A percentile compares a stretch with the other conserved stretches of the same genome.
These are phyloP conservation scores for Omphalea diandra DNA, from an alignment of 441 rosid genomes.

Conservation along the genomic window DNA sequence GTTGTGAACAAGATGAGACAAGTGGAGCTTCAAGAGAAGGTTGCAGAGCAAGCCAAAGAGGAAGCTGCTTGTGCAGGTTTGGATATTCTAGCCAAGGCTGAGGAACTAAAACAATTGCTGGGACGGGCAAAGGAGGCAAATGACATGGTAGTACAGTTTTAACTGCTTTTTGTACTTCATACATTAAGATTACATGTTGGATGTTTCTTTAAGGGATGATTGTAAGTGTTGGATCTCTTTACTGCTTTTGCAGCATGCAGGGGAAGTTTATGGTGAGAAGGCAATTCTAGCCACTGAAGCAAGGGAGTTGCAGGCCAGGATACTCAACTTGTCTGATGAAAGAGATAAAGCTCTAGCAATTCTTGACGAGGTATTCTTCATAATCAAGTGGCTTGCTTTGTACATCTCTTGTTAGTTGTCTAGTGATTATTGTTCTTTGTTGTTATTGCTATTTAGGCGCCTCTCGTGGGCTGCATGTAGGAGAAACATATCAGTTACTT, in stretches of 20 bases:
- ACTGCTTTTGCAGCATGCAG: constrained; percentile 56
- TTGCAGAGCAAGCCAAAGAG: constrained; percentile 65
- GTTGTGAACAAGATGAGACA: constrained; percentile 63
- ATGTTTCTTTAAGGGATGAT: background rate
- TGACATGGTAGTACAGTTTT: constrained; percentile 51
- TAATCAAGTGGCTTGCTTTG: background rate
- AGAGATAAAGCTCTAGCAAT: constrained; percentile 65
- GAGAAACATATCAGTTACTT: too few species aligned
- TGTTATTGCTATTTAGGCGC: too few species aligned
- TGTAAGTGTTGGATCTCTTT: constrained; percentile 6
- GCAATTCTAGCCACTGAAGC: constrained; percentile 78
- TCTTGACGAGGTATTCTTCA: constrained; percentile 66
- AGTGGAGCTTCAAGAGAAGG: constrained; percentile 68
- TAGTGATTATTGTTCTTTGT: background rate
- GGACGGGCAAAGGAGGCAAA: constrained; percentile 66
- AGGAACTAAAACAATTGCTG: constrained; percentile 62
- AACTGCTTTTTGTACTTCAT: constrained; percentile 2
- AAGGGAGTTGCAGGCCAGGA: constrained; percentile 75
- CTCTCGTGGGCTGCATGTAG: too few species aligned
- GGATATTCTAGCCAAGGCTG: constrained; percentile 52
- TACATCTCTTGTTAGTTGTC: background rate
- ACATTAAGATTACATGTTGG: background rate
- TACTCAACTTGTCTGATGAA: constrained; percentile 66
- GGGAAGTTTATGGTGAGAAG: constrained; percentile 90
- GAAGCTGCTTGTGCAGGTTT: constrained; percentile 64